phyloP scores from a whole-genome alignment of 176 grass and related monocot species.

The Otatea glauca region DNA sequence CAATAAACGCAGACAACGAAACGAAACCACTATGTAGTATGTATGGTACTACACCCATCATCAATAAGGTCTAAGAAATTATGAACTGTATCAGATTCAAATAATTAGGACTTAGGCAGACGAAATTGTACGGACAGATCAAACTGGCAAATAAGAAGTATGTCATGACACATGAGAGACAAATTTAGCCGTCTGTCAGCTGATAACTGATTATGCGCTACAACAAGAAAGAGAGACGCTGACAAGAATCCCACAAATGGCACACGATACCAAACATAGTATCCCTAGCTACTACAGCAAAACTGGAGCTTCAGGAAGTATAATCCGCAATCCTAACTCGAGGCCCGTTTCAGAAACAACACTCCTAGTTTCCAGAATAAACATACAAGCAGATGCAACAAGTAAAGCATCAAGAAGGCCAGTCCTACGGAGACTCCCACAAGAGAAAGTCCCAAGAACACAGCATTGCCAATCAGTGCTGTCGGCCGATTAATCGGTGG shows the following conservation, averaged over 20 bases:
- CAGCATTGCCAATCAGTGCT: not conserved
- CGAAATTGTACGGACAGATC: not conserved
- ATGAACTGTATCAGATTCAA: not conserved
- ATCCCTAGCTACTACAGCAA: conserved; percentile 11
- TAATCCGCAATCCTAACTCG: not conserved
- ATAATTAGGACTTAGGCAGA: not conserved
- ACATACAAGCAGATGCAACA: not conserved
- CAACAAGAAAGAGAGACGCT: not conserved
- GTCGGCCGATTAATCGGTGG: no score
- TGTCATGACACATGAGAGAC: not conserved
- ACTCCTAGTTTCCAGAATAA: not conserved
- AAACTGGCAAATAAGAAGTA: not conserved
- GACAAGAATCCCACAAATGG: conserved; percentile 11
- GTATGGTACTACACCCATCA: not conserved
- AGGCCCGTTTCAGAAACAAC: not conserved
- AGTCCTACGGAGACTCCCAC: not conserved
- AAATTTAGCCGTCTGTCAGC: not conserved
- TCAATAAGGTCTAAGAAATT: not conserved
- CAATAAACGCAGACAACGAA: not conserved
- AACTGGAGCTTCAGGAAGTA: not conserved
- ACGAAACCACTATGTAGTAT: not conserved
- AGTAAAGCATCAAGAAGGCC: not conserved
- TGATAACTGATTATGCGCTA: not conserved
- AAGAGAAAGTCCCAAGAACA: not conserved
- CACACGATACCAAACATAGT: not conserved